These are phyloP conservation scores for Paxillus ammoniavirescens DNA, from an alignment of 768 basidiomycete genomes.

Conservation along the genomic window DNA sequence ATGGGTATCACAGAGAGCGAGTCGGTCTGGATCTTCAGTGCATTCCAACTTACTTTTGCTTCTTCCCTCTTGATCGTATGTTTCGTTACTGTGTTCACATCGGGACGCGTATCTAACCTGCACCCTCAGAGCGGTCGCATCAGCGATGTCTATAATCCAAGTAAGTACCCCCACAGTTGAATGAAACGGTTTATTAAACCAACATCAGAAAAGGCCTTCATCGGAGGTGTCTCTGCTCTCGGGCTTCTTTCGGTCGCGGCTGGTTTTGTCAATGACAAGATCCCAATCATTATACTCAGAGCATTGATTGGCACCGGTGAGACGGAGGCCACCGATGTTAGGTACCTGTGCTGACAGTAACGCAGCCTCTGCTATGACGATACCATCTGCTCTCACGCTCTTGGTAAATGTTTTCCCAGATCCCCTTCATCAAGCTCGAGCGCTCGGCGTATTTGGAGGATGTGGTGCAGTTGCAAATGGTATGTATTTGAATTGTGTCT, in stretches of 20 bases:
- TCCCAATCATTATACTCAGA: constrained; percentile 49
- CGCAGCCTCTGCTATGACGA: constrained; percentile 47
- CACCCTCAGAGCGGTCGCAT: constrained; percentile 23
- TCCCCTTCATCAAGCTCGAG: constrained; percentile 44
- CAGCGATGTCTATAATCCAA: constrained; percentile 27
- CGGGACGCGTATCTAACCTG: constrained; percentile 6
- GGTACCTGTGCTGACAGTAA: constrained; percentile 1
- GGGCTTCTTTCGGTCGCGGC: constrained; percentile 43
- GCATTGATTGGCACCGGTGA: constrained; percentile 49
- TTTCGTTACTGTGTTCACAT: neutral
- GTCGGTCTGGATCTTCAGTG: constrained; percentile 42
- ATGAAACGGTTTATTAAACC: constrained; percentile 25
- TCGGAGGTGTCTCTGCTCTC: constrained; percentile 38
- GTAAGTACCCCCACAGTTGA: constrained; percentile 19
- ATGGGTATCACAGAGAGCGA: constrained; percentile 28
- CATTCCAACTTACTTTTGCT: constrained; percentile 48
- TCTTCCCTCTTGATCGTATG: constrained; percentile 33
- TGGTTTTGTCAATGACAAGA: constrained; percentile 47
- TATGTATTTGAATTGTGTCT: constrained; percentile 1
- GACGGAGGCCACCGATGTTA: neutral
- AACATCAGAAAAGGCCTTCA: constrained; percentile 40
- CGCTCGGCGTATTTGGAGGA: constrained; percentile 46
- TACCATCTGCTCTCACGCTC: constrained; percentile 50
- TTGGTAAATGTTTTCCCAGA: constrained; percentile 51
- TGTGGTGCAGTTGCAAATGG: constrained; percentile 47